These are phyloP conservation scores for Pestalotiopsis fici DNA, from an alignment of 2,329 filamentous ascomycete species.

Conservation along the genomic window DNA sequence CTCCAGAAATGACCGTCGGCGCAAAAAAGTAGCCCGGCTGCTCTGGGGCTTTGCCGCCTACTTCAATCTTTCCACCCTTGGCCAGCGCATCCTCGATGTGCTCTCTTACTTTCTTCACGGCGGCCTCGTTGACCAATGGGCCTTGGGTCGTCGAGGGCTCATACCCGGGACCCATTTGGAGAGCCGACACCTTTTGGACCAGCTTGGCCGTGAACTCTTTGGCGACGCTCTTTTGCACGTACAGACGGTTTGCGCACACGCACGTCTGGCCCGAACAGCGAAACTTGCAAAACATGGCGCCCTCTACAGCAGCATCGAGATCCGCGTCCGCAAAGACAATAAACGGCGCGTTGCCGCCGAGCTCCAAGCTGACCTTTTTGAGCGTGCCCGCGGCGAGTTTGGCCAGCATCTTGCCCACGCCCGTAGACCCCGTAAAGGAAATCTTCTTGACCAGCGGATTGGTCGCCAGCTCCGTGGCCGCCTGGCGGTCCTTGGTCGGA, in stretches of 20 bases:
- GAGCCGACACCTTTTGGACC: conserved; percentile 69
- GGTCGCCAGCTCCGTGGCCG: conserved; percentile 77
- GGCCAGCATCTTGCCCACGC: conserved; percentile 77
- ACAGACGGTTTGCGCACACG: conserved; percentile 84
- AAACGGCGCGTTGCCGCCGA: conserved; percentile 93
- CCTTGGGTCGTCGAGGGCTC: conserved; percentile 72
- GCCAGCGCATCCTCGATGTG: conserved; percentile 78
- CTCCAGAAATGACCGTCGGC: conserved; percentile 84
- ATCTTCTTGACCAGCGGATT: conserved; percentile 81
- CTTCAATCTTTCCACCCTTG: conserved; percentile 74
- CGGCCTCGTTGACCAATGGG: conserved; percentile 82
- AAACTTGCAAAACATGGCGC: conserved; percentile 87
- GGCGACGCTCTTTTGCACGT: conserved; percentile 77
- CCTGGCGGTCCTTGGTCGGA: conserved; percentile 69
- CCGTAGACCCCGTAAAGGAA: conserved; percentile 79
- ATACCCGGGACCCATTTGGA: conserved; percentile 77
- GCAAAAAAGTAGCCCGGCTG: conserved; percentile 86
- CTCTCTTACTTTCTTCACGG: conserved; percentile 74
- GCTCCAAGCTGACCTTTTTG: conserved; percentile 83
- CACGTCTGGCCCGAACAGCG: conserved; percentile 94
- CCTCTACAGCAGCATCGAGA: conserved; percentile 78
- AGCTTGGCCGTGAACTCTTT: conserved; percentile 71
- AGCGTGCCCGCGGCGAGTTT: conserved; percentile 82
- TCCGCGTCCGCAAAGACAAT: conserved; percentile 97
- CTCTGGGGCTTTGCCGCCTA: conserved; percentile 70